Evolutionary conservation across 2,329 filamentous ascomycete species (phyloP).

Genomic region (Alternaria sp.): DNA sequence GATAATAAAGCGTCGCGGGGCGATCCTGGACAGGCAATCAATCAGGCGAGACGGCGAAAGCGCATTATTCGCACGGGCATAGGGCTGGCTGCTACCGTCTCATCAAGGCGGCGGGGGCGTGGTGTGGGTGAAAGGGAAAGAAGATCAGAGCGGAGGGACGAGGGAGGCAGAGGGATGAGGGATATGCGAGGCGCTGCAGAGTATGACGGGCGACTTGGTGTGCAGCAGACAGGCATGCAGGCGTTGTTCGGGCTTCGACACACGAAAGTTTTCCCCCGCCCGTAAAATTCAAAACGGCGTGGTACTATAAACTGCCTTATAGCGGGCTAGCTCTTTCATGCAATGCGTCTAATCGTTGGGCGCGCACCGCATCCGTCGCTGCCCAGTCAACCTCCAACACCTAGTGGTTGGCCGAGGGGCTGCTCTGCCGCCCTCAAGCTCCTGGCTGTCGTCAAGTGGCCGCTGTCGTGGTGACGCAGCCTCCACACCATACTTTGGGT

Average conservation of each 20-base stretch:
- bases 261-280: constrained; percentile 24
- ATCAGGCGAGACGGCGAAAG: constrained; percentile 26
- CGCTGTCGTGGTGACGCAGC: constrained; percentile 13
- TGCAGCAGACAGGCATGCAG: constrained; percentile 24
- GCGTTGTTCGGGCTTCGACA: constrained; percentile 32
- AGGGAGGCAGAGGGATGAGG: constrained; percentile 16
- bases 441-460: neutral
- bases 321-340: constrained; percentile 23
- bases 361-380: constrained; percentile 21
- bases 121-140: constrained; percentile 1
- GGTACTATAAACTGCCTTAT: constrained; percentile 23
- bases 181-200: constrained; percentile 19
- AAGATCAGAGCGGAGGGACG: neutral
- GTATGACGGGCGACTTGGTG: constrained; percentile 17
- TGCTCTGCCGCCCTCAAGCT: constrained; percentile 3
- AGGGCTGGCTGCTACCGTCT: constrained; percentile 13
- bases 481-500: constrained; percentile 4
- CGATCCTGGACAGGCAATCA: constrained; percentile 24
- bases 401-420: constrained; percentile 2
- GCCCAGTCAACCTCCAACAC: constrained; percentile 12
- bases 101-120: constrained; percentile 8
- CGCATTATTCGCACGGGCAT: constrained; percentile 13
- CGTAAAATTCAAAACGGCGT: constrained; percentile 33
- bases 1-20: constrained; percentile 23
- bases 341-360: constrained; percentile 36